These are phyloP conservation scores for Botryotinia globosa DNA, from an alignment of 2,329 filamentous ascomycete species.

Conservation along the genomic window DNA sequence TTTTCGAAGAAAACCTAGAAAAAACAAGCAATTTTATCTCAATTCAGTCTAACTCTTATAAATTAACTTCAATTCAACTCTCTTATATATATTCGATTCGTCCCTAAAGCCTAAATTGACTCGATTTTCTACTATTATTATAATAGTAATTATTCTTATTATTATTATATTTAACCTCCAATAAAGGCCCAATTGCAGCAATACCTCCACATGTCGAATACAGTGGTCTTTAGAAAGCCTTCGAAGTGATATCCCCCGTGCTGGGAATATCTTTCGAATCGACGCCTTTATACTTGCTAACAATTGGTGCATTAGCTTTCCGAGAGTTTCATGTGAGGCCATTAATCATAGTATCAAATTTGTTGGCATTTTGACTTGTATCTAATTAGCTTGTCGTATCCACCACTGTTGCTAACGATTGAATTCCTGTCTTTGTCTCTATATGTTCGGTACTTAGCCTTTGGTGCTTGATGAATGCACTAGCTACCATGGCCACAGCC, in stretches of 20 bases:
- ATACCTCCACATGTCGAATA: not conserved
- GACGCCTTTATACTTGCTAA: not conserved
- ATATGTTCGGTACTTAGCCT: slow-evolving; percentile 48
- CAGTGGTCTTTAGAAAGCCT: not conserved
- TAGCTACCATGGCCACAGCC: slow-evolving; percentile 40
- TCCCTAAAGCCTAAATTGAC: too few relatives aligned
- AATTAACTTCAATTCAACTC: too few relatives aligned
- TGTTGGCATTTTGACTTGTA: not conserved
- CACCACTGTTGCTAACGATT: not conserved
- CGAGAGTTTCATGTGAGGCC: not conserved
- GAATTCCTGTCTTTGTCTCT: slow-evolving; percentile 50
- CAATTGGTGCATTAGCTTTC: not conserved
- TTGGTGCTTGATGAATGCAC: slow-evolving; percentile 44
- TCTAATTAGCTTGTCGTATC: not conserved
- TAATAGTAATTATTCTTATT: too few relatives aligned
- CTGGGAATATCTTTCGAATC: not conserved
- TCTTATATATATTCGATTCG: too few relatives aligned
- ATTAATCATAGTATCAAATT: not conserved
- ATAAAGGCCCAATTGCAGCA: not conserved
- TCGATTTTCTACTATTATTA: too few relatives aligned
- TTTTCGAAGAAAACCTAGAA: too few relatives aligned
- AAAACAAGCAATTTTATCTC: too few relatives aligned
- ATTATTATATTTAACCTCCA: too few relatives aligned
- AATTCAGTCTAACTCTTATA: too few relatives aligned
- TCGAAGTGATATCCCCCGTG: not conserved